A percentile compares a stretch with the other conserved stretches of the same genome.
Evolutionary conservation across 1,284 basidiomycete genomes (phyloP).

Genomic region (Amylostereum areolatum): DNA sequence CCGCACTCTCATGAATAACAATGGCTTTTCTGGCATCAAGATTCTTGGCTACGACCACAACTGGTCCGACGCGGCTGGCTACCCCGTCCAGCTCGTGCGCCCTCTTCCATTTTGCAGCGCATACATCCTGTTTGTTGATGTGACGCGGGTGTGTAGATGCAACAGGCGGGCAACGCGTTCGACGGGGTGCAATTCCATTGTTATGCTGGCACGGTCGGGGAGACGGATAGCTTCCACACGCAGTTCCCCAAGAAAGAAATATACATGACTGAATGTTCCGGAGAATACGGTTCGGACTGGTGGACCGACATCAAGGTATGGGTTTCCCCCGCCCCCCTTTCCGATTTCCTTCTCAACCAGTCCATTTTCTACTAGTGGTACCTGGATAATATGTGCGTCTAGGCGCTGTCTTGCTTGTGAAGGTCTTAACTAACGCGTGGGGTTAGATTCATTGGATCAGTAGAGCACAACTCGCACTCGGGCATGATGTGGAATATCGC

Average conservation of each 20-base stretch:
- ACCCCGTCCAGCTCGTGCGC: constrained; percentile 41
- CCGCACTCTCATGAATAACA: constrained; percentile 37
- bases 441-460: constrained; percentile 35
- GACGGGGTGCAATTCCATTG: constrained; percentile 48
- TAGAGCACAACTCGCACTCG: constrained; percentile 39
- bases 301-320: constrained; percentile 72
- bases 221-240: constrained; percentile 39
- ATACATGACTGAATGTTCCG: constrained; percentile 48
- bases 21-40: constrained; percentile 35
- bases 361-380: constrained; percentile 47
- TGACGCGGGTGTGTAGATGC: constrained; percentile 29
- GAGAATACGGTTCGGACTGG: constrained; percentile 59
- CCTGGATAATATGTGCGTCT: constrained; percentile 62
- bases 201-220: constrained; percentile 33
- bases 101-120: background rate
- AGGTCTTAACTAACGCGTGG: background rate
- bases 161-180: constrained; percentile 38
- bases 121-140: background rate
- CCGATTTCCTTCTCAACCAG: constrained; percentile 5
- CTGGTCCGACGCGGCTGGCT: constrained; percentile 41
- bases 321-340: background rate
- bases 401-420: background rate
- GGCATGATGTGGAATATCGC: constrained; percentile 75
- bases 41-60: constrained; percentile 47
- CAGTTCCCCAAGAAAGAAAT: constrained; percentile 42